Evolutionary conservation across 768 basidiomycete species (phyloP).

Genomic region (Auriculariales sp.): DNA sequence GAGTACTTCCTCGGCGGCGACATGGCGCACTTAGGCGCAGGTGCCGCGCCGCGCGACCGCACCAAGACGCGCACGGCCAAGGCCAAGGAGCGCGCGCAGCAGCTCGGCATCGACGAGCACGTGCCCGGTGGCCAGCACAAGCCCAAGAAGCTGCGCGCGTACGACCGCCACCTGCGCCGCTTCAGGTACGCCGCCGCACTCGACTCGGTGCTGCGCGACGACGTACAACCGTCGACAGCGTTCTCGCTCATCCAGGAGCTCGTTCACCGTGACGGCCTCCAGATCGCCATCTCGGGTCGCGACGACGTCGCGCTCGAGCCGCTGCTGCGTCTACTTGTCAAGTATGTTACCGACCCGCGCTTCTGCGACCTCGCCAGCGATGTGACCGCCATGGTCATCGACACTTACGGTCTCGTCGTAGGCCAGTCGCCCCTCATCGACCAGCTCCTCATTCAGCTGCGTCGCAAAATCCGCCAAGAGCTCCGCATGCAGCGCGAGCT

Average conservation of each 20-base stretch:
- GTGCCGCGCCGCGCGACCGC: slow-evolving; percentile 21
- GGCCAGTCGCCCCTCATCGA: slow-evolving; percentile 92
- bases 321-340: slow-evolving; percentile 70
- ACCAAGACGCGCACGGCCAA: slow-evolving; percentile 4
- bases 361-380: slow-evolving; percentile 86
- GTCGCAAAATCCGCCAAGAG: slow-evolving; percentile 74
- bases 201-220: slow-evolving; percentile 79
- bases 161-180: slow-evolving; percentile 76
- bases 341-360: slow-evolving; percentile 76
- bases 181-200: slow-evolving; percentile 94
- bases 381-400: slow-evolving; percentile 66
- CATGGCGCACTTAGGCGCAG: slow-evolving; percentile 41
- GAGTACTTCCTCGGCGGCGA: slow-evolving; percentile 50
- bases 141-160: slow-evolving; percentile 67
- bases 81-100: slow-evolving; percentile 31
- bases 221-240: slow-evolving; percentile 67
- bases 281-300: slow-evolving; percentile 72
- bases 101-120: slow-evolving; percentile 61
- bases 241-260: slow-evolving; percentile 91
- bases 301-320: slow-evolving; percentile 92
- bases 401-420: slow-evolving; percentile 83
- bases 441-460: slow-evolving; percentile 63
- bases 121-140: slow-evolving; percentile 59
- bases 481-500: slow-evolving; percentile 81
- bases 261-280: slow-evolving; percentile 79